Percentiles rank a stretch among this genome's conserved stretches.
These are phyloP conservation scores for Trapa bicornis DNA, from an alignment of 345 rosid genomes.

Conservation along the genomic window DNA sequence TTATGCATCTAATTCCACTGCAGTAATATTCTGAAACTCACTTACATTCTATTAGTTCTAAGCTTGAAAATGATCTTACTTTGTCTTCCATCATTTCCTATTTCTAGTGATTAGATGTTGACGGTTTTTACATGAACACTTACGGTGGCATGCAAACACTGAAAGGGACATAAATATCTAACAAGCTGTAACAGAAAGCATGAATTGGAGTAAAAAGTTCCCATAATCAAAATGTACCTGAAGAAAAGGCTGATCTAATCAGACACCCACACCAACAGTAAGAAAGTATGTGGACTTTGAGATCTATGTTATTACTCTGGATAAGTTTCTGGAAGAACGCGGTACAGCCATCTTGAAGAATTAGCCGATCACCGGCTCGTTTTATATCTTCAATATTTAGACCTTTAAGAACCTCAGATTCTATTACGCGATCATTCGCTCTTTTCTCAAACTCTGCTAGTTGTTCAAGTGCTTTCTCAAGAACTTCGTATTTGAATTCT, in stretches of 20 bases:
- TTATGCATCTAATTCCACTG: background rate
- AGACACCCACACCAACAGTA: slow-evolving; percentile 98
- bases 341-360: slow-evolving; percentile 87
- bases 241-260: slow-evolving; percentile 60
- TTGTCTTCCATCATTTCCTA: background rate
- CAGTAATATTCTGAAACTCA: background rate
- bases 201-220: background rate
- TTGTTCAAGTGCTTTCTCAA: slow-evolving; percentile 54
- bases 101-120: background rate
- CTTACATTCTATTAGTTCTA: background rate
- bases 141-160: background rate
- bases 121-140: background rate
- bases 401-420: slow-evolving; percentile 82
- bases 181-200: background rate
- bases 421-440: slow-evolving; percentile 75
- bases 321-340: slow-evolving; percentile 53
- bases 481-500: slow-evolving; percentile 54
- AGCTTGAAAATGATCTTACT: background rate
- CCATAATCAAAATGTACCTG: slow-evolving; percentile 31
- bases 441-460: slow-evolving; percentile 68
- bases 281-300: slow-evolving; percentile 61
- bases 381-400: slow-evolving; percentile 77
- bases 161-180: background rate
- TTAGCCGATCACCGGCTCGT: slow-evolving; percentile 74
- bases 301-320: slow-evolving; percentile 38